Percentiles rank a stretch among this genome's conserved stretches.
Conservation (phyloP, 345 rosid genomes). For the Salix dunnii region DNA sequence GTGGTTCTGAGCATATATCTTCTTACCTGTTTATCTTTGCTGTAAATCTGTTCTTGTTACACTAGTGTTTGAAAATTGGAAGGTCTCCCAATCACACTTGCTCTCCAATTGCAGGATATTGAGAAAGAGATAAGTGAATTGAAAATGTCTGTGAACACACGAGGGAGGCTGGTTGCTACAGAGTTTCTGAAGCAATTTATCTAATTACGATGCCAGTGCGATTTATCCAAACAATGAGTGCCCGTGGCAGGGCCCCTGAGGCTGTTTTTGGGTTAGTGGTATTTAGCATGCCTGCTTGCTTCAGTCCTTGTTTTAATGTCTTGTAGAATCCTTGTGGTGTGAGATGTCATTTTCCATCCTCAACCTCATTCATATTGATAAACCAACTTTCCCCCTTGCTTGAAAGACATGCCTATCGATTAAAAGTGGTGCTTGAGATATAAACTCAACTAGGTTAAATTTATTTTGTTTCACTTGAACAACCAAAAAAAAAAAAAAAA, state of each 20-base stretch:
- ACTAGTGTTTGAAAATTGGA: not conserved
- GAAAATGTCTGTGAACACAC: constrained; percentile 82
- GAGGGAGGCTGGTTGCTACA: constrained; percentile 88
- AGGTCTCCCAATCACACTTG: not conserved
- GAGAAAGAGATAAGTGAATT: constrained; percentile 90
- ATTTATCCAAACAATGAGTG: not conserved
- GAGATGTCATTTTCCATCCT: no score
- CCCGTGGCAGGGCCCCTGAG: not conserved
- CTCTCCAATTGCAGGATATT: constrained; percentile 66
- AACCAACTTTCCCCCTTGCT: no score
- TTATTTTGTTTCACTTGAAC: no score
- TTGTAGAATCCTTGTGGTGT: not conserved
- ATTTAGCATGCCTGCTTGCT: not conserved
- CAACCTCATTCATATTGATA: no score
- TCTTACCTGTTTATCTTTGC: not conserved
- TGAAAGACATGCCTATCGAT: no score
- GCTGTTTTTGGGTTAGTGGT: not conserved
- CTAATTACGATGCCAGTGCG: constrained; percentile 8
- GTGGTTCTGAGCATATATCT: not conserved
- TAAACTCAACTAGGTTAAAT: no score
- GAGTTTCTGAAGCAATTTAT: constrained; percentile 90
- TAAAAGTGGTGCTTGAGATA: no score
- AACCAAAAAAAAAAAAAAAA: no score
- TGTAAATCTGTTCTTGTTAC: no score
- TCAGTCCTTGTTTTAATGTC: not conserved